phyloP scores from a whole-genome alignment of 768 basidiomycete species.

The Wakefieldia striispora region DNA sequence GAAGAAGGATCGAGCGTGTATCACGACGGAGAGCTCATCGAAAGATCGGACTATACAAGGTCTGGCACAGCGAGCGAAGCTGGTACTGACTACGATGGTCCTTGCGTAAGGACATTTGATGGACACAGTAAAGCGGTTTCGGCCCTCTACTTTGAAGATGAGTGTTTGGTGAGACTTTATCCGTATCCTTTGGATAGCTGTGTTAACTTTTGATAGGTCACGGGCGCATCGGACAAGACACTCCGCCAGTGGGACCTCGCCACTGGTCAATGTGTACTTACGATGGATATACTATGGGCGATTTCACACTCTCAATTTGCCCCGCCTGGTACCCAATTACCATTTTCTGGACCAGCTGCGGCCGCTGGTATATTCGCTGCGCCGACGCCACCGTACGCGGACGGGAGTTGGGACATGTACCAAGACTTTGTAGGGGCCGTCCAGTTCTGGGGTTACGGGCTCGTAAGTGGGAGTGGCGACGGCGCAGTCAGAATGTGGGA shows the following conservation, averaged over 20 bases:
- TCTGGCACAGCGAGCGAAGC: slow-evolving; percentile 38
- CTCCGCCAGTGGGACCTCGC: slow-evolving; percentile 97
- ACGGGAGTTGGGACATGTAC: slow-evolving; percentile 93
- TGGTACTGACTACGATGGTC: slow-evolving; percentile 43
- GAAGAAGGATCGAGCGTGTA: slow-evolving; percentile 53
- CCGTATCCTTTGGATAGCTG: neutral
- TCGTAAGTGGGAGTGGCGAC: slow-evolving; percentile 96
- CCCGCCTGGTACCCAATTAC: slow-evolving; percentile 38
- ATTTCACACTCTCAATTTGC: slow-evolving; percentile 80
- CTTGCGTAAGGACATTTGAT: slow-evolving; percentile 72
- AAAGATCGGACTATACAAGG: slow-evolving; percentile 41
- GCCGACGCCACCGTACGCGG: slow-evolving; percentile 83
- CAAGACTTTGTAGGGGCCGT: slow-evolving; percentile 97
- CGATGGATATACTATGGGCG: slow-evolving; percentile 99
- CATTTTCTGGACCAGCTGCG: slow-evolving; percentile 53
- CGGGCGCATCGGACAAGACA: slow-evolving; percentile 97
- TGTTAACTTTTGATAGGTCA: slow-evolving; percentile 60
- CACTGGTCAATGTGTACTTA: slow-evolving; percentile 97
- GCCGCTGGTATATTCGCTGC: slow-evolving; percentile 70
- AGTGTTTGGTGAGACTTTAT: slow-evolving; percentile 66
- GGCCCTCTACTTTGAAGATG: slow-evolving; percentile 92
- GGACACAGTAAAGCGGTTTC: slow-evolving; percentile 95
- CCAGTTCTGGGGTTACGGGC: slow-evolving; percentile 98
- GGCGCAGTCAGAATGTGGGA: slow-evolving; percentile 99
- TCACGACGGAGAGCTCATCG: slow-evolving; percentile 37